These are phyloP conservation scores for Aspergillus asperescens DNA, from an alignment of 495 filamentous ascomycete genomes.

Conservation along the genomic window DNA sequence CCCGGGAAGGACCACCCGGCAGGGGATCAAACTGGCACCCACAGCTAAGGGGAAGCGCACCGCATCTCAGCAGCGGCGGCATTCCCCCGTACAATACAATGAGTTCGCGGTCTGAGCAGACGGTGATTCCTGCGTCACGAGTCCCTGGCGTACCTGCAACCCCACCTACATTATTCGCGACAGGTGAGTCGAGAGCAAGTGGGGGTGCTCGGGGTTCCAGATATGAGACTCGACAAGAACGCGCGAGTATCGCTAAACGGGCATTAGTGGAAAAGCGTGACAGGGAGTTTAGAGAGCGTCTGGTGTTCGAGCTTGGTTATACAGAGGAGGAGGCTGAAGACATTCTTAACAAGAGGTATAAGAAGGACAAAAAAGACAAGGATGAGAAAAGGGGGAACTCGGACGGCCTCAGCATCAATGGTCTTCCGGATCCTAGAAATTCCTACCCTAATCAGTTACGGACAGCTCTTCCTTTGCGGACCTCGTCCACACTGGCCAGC, in stretches of 20 bases:
- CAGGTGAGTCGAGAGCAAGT: background rate
- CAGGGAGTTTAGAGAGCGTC: background rate
- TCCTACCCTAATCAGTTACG: background rate
- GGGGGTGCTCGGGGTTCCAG: background rate
- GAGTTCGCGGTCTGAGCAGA: background rate
- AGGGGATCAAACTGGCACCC: background rate
- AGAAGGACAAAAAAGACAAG: background rate
- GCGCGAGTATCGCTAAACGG: background rate
- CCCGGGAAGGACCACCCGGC: background rate
- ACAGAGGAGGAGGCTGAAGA: background rate
- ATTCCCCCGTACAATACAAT: background rate
- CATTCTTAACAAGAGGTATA: background rate
- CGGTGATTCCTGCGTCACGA: background rate
- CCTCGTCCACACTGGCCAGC: background rate
- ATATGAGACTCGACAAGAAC: background rate
- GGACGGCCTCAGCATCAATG: background rate
- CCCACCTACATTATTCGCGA: background rate
- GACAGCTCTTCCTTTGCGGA: background rate
- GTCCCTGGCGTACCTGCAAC: background rate
- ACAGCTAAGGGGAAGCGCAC: background rate
- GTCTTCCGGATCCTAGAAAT: background rate
- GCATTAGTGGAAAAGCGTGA: background rate
- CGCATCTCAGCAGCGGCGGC: background rate
- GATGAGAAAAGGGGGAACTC: background rate
- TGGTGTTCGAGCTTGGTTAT: background rate